Percentiles rank a stretch among this genome's conserved stretches.
These are phyloP conservation scores for Russula earlei DNA, from an alignment of 768 basidiomycete genomes.

Conservation along the genomic window DNA sequence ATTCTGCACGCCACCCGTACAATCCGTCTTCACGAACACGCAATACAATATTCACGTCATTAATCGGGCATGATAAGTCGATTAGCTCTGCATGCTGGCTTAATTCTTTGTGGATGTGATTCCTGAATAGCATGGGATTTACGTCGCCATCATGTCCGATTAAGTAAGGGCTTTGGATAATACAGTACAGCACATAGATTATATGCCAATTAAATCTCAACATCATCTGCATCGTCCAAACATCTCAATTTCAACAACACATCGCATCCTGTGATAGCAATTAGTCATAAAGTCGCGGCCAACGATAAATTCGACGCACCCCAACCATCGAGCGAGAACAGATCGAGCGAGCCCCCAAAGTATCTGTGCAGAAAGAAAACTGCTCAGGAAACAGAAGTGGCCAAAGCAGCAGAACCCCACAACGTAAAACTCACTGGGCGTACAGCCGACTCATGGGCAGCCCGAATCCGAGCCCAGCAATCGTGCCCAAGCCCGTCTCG, in stretches of 20 bases:
- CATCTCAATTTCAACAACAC: conserved; percentile 47
- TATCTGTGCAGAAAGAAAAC: conserved; percentile 43
- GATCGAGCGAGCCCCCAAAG: conserved; percentile 78
- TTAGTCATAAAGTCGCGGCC: background rate
- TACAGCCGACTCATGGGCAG: conserved; percentile 73
- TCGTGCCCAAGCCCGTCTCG: conserved; percentile 77
- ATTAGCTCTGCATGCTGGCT: background rate
- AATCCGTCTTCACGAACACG: conserved; percentile 29
- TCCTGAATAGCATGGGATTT: no score
- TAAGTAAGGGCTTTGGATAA: no score
- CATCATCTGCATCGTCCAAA: conserved; percentile 42
- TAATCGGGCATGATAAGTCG: conserved; percentile 1
- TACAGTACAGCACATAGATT: no score
- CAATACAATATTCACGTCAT: conserved; percentile 23
- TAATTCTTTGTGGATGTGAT: no score
- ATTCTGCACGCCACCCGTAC: conserved; percentile 27
- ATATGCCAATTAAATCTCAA: conserved; percentile 32
- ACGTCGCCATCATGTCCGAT: background rate
- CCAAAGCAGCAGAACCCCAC: background rate
- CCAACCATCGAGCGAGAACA: conserved; percentile 79
- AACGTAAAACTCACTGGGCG: conserved; percentile 37
- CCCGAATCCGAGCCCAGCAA: conserved; percentile 84
- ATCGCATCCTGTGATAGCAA: conserved; percentile 33
- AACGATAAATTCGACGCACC: conserved; percentile 34
- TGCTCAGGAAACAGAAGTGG: conserved; percentile 5